Conservation (phyloP, 306 rosid genomes). For the apple (Malus domestica) region DNA sequence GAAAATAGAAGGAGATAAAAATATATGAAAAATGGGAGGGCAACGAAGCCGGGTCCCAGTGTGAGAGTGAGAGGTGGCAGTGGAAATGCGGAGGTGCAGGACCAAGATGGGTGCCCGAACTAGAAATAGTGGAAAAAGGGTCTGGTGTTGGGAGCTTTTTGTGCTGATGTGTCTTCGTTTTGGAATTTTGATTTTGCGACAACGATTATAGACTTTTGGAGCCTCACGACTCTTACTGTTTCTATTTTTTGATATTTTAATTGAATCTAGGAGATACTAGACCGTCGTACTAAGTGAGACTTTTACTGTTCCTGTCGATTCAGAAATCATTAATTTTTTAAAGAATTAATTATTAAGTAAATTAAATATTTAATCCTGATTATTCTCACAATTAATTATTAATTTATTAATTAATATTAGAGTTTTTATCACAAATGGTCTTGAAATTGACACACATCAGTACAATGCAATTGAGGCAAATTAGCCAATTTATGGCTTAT, state of each 20-base stretch:
- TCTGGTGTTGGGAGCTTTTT: neutral
- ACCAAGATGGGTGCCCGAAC: neutral
- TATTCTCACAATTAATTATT: neutral
- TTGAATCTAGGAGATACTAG: rapidly evolving
- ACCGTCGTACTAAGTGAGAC: no score
- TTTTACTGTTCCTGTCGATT: neutral
- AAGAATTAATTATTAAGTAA: neutral
- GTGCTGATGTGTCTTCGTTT: neutral
- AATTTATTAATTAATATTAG: neutral
- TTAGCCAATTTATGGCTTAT: no score
- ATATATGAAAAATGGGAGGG: rapidly evolving
- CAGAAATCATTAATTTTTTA: neutral
- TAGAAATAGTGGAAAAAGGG: neutral
- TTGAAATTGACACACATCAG: no score
- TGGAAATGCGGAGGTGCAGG: conserved; percentile 8
- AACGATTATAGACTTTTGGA: no score
- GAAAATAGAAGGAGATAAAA: no score
- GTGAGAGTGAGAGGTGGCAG: neutral
- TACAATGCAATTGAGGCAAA: no score
- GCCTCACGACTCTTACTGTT: no score
- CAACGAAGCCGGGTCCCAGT: no score
- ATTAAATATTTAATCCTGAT: neutral
- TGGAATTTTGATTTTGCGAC: neutral
- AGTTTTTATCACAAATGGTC: no score
- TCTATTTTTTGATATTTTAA: no score